phyloP scores from a whole-genome alignment of 129 eudicot genomes.

The Oenanthe sinensis region DNA sequence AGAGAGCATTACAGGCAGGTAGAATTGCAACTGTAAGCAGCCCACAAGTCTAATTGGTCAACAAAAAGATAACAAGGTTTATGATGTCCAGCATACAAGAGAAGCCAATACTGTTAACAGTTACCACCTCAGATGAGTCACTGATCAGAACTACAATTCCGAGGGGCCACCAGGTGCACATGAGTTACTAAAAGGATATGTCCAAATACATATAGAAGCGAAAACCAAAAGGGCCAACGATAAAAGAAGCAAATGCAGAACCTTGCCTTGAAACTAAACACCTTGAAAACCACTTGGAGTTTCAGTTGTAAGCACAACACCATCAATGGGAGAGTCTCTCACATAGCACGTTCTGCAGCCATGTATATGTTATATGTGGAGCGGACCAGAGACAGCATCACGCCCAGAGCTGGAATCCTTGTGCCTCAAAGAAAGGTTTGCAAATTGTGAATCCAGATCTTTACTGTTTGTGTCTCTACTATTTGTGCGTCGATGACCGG shows the following conservation, averaged over 20 bases:
- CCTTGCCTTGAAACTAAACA: constrained; percentile 17
- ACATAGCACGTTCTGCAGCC: constrained; percentile 13
- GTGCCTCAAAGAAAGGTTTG: constrained; percentile 55
- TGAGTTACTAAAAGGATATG: constrained; percentile 19
- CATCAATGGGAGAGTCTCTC: constrained; percentile 16
- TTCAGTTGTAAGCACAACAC: constrained; percentile 25
- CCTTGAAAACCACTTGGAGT: constrained; percentile 20
- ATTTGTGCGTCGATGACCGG: constrained; percentile 55
- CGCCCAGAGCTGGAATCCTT: constrained; percentile 40
- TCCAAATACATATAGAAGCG: constrained; percentile 9
- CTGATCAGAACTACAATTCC: constrained; percentile 27
- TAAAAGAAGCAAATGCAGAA: constrained; percentile 3
- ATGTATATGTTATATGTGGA: constrained; percentile 37
- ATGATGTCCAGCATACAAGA: constrained; percentile 15
- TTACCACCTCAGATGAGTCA: constrained; percentile 81
- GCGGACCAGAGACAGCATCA: constrained; percentile 56
- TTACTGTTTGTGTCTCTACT: constrained; percentile 71
- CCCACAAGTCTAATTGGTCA: background rate
- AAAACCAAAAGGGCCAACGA: constrained; percentile 4
- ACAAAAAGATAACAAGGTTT: background rate
- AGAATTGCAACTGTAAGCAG: background rate
- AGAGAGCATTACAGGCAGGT: background rate
- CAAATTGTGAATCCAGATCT: constrained; percentile 79
- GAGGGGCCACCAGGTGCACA: constrained; percentile 80
- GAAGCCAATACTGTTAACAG: constrained; percentile 4